Base-by-base conservation (phyloP, 768 basidiomycete genomes). In the Phlebiopsis gigantea region DNA sequence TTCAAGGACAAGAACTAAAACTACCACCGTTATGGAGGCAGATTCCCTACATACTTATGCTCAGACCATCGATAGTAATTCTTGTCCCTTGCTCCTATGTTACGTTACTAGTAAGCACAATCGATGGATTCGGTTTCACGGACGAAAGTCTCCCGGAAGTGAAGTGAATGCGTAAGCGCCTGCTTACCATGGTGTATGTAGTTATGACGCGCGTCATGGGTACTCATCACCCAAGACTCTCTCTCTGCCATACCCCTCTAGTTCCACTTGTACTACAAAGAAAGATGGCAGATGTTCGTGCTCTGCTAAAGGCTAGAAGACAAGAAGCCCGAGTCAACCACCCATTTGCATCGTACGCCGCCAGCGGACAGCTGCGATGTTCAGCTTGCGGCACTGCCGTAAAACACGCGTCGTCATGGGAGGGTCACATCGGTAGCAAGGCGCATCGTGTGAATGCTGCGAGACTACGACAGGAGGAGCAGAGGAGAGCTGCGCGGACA, bases 371-470 rank as follows among this genome's bases (percentile, higher is more conserved):
- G 65, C 75, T 93, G 26, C 80, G 83, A 56, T 93, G 90, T 63
- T 64, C 75, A 4, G 79, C 83, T 24, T 93, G 90, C 65, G 76
- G 76, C 1, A 78, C 74, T 10, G 56, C 71, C 19, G 77, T 93
- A 56, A 93, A 91, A 64, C 83, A 90, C 64, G 79, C 88, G 2
- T 82, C 87, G 24, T 87, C 87, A n/a, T 93, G 90, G 90, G 84
- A 90, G 57, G 89, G 90, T 21, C 90, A 93, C 70, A 68, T 93
- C 19, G 90, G 86, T 12, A 90, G 87, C 72, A 93, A 93, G 72
- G 71, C 71, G 1, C 90, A 93, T 67, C 82, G 90, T 30, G 84
- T 76, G 41, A 85, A 82, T 64, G 82, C 85, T 17, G 75, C 77
- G 10, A 79, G 80, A 17, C 65, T 84, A 44, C 80, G 76, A 59